Evolutionary conservation across 768 basidiomycete genomes (phyloP), one percentile per base, ranked within the genome.

Genomic region (Calvatia gigantea): DNA sequence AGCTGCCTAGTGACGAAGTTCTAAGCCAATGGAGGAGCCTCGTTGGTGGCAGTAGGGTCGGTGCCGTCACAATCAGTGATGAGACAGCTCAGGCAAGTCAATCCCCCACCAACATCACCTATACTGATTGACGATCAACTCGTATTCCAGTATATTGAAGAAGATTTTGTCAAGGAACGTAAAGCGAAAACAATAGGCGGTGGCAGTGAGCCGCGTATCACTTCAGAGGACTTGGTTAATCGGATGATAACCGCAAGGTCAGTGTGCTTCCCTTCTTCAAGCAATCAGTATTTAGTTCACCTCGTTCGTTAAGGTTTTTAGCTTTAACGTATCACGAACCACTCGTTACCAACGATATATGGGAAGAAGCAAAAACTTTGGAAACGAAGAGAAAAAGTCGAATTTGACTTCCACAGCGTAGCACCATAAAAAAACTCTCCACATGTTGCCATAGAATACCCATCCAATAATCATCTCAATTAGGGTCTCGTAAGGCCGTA

Each of bases 161-260:
- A 85, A 4, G 87, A 91, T 54, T 93, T 92, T 63, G 87, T 81
- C 5, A 66, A 67, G 11, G 74, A 78, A 61, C 64, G 79, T 29
- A 67, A 71, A 54, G 56, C 80, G 8, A 56, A 64, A 0, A 27
- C 58, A 28, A 41, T 58, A 11, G 47, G 58, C n/a, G 57, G 59
- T 21, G 65, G 62, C 12, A 67, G 66, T 11, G 54, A 52, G 23
- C 43, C 38, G 17, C 51, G 54, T 7, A 65, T 78, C 31, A 74
- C 75, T 27, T 70, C 83, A 0, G 83, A 91, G 19, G 82, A 89
- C 57, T 73, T 93, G 48, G 78, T 88, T 54, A 79, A 78, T 49
- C 71, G 82, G 49, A 87, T 92, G 81, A 78, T 79, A 39, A 65
- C 89, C 14, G 83, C 89, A 27, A 84, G 85, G 90, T 91, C 41